Percentiles rank a stretch among this genome's conserved stretches.
These are phyloP conservation scores for Apiospora koreana DNA, from an alignment of 2,329 filamentous ascomycete genomes.

Conservation along the genomic window DNA sequence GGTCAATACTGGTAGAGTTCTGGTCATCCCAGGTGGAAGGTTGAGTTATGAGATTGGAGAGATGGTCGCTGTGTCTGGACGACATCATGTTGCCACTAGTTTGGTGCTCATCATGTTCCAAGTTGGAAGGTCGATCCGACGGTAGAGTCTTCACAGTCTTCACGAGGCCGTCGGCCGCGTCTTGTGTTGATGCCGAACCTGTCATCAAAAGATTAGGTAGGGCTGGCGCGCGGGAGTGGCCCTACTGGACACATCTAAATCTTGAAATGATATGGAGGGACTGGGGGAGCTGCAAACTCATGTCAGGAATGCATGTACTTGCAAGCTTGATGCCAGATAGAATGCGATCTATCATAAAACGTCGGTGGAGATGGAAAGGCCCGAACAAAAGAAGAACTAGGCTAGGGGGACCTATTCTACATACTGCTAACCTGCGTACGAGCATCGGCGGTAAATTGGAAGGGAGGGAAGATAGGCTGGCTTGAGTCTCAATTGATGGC, in stretches of 20 bases:
- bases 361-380: neutral
- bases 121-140: neutral
- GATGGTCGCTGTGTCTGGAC: neutral
- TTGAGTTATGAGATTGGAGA: neutral
- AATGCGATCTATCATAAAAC: neutral
- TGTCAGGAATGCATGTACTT: neutral
- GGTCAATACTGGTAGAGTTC: neutral
- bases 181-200: neutral
- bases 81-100: neutral
- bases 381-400: neutral
- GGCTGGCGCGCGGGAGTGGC: neutral
- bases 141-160: neutral
- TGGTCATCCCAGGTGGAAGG: neutral
- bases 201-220: neutral
- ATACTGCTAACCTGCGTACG: neutral
- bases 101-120: neutral
- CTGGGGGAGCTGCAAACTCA: neutral
- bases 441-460: too few relatives aligned
- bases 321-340: neutral
- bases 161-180: neutral
- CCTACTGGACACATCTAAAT: neutral
- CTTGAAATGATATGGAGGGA: neutral
- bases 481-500: neutral
- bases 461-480: neutral
- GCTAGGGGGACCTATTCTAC: neutral